phyloP scores from a whole-genome alignment of 2,329 filamentous ascomycete species.

The Pseudopithomyces chartarum region DNA sequence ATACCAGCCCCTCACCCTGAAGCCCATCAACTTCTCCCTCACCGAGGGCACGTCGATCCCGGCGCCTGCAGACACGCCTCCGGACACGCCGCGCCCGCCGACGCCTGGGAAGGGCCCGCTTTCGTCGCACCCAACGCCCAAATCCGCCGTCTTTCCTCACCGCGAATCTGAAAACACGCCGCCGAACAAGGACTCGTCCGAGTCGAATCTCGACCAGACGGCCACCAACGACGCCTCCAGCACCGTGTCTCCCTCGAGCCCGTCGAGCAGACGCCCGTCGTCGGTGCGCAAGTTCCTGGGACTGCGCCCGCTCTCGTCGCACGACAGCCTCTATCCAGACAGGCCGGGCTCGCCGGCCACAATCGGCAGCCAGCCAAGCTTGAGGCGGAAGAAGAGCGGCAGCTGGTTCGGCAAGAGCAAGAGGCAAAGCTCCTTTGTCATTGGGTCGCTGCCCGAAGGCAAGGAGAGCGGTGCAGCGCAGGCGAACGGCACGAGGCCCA shows the following conservation, averaged over 20 bases:
- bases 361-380: constrained; percentile 37
- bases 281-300: constrained; percentile 49
- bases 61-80: constrained; percentile 47
- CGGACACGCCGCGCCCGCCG: constrained; percentile 44
- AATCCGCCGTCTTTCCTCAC: constrained; percentile 32
- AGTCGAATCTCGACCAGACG: constrained; percentile 26
- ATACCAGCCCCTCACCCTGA: constrained; percentile 44
- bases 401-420: constrained; percentile 48
- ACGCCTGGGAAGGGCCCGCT: constrained; percentile 47
- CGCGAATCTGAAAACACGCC: constrained; percentile 22
- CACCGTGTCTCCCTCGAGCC: constrained; percentile 39
- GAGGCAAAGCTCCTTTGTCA: constrained; percentile 43
- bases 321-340: constrained; percentile 43
- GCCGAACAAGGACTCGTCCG: constrained; percentile 23
- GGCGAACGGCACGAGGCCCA: constrained; percentile 25
- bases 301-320: constrained; percentile 43
- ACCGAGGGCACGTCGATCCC: constrained; percentile 50
- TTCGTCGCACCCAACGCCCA: constrained; percentile 48
- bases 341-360: constrained; percentile 44
- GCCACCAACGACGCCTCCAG: constrained; percentile 36
- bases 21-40: constrained; percentile 48
- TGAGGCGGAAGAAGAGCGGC: constrained; percentile 44
- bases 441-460: constrained; percentile 40
- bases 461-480: constrained; percentile 29
- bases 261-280: constrained; percentile 38